Percentiles rank a stretch among this genome's conserved stretches.
phyloP scores from a whole-genome alignment of 108 stramenopile genomes.

The Nitzschia sp. region DNA sequence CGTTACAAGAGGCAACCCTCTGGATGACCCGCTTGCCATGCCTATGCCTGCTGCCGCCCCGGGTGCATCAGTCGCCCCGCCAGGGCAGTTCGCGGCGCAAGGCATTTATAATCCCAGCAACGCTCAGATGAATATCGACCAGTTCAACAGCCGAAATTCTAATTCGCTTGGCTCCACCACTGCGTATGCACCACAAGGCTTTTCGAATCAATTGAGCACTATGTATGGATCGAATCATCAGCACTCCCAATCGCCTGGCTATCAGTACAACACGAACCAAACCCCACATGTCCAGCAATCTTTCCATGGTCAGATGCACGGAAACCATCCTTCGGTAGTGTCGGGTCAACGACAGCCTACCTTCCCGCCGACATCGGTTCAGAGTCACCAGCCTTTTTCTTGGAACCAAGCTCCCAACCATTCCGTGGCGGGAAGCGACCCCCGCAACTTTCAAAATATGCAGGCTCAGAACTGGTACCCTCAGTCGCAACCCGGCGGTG shows the following conservation, averaged over 20 bases:
- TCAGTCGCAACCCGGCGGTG: too few species aligned
- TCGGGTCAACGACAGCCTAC: not conserved
- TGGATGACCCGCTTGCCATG: constrained; percentile 52
- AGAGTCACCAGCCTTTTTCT: too few species aligned
- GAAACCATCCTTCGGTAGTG: too few species aligned
- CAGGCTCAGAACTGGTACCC: not conserved
- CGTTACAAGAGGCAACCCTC: constrained; percentile 30
- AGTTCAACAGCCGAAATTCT: too few species aligned
- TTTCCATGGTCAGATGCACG: not conserved
- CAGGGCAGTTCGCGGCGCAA: too few species aligned
- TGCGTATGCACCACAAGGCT: not conserved
- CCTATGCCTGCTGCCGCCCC: not conserved
- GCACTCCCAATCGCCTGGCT: not conserved
- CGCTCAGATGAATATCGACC: too few species aligned
- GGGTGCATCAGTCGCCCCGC: too few species aligned
- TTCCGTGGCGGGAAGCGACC: too few species aligned
- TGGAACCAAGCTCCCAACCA: too few species aligned
- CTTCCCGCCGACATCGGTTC: too few species aligned
- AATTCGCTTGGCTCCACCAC: too few species aligned
- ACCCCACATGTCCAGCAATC: not conserved
- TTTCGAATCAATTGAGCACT: not conserved
- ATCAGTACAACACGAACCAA: not conserved
- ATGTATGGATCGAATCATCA: not conserved
- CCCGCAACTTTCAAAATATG: not conserved
- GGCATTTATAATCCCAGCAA: too few species aligned